Base-by-base conservation (phyloP, 805 yeast genomes). In the Candida nonsorbophila region DNA sequence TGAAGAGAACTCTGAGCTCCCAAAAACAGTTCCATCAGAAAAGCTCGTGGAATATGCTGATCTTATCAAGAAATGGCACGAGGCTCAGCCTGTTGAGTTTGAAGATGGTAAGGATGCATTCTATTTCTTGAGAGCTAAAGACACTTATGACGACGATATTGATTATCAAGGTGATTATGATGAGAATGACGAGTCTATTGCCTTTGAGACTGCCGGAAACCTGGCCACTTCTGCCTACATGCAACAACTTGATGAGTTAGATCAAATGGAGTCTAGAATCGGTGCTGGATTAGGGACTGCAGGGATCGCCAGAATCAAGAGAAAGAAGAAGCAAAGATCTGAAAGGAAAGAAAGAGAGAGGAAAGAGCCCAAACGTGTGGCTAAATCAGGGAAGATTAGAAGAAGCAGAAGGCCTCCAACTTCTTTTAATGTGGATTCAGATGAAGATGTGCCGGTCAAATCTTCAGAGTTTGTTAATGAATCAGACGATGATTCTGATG, bases 401-500 rank as follows among this genome's bases (percentile, higher is more conserved):
- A 21, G 32, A 13, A 38, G 42, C 11, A 27, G 19, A 6, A 32
- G 42, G 11, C 42, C 49, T 3, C 49, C 58, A 6, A 46, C 47
- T 11, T 32, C 52, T 32, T 53, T 58, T 32, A 14, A n/a, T 5
- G 33, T 54, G 6, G 32, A 27, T 3, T 47, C 66, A 14, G 67
- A 55, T 16, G 41, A 38, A 20, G 33, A 35, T 26, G 42, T 32
- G 4, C 38, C 43, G 5, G 44, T 53, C 28, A 62, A 69, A 24
- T 79, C 86, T 1, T 55, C 78, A 4, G 77, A 70, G 32, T 70
- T 54, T 39, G 69, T 80, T 25, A 60, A 60, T 28, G 79, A 71
- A 29, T 76, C 84, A 2, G 86, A 79, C 45, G 84, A 78, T 42
- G 78, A 69, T 7, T 63, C 73, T 4, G 84, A 78, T 42, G 74